Percentiles rank a stretch among this genome's conserved stretches.
These are phyloP conservation scores for Paraphoma sp. DNA, from an alignment of 2,329 filamentous ascomycete genomes.

Conservation along the genomic window DNA sequence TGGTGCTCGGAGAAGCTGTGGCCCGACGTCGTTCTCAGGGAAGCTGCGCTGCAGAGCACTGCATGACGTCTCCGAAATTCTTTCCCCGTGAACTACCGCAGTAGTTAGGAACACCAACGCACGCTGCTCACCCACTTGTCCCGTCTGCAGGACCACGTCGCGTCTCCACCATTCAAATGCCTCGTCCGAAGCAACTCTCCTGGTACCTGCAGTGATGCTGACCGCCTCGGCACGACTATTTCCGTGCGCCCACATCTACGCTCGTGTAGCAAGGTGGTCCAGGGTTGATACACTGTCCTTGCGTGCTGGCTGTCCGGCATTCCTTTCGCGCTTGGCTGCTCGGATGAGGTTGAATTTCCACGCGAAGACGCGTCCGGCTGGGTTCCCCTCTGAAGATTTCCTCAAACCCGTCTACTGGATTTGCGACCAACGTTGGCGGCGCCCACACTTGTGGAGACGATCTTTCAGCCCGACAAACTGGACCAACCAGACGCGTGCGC, in stretches of 20 bases:
- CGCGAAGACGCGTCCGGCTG: background rate
- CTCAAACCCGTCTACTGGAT: background rate
- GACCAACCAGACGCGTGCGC: slow-evolving; percentile 16
- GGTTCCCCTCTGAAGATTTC: background rate
- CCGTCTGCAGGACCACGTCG: slow-evolving; percentile 11
- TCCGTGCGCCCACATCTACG: slow-evolving; percentile 13
- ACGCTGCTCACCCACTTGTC: background rate
- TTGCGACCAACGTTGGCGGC: background rate
- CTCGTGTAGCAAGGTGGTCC: background rate
- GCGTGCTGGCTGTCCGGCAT: background rate
- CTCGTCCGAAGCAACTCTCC: slow-evolving; percentile 3
- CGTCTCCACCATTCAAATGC: background rate
- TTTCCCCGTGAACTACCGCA: background rate
- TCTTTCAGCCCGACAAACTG: slow-evolving; percentile 1
- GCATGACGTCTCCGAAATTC: background rate
- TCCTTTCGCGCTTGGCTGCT: background rate
- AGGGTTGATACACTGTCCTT: background rate
- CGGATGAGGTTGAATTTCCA: background rate
- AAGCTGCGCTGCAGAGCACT: background rate
- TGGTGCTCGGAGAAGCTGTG: background rate
- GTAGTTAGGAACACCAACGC: background rate
- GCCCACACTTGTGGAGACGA: slow-evolving; percentile 7
- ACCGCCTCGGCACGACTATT: slow-evolving; percentile 20
- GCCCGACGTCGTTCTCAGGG: background rate
- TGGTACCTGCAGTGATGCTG: slow-evolving; percentile 23